Conservation (phyloP, 495 filamentous ascomycete species). For the Neurospora sp. region DNA sequence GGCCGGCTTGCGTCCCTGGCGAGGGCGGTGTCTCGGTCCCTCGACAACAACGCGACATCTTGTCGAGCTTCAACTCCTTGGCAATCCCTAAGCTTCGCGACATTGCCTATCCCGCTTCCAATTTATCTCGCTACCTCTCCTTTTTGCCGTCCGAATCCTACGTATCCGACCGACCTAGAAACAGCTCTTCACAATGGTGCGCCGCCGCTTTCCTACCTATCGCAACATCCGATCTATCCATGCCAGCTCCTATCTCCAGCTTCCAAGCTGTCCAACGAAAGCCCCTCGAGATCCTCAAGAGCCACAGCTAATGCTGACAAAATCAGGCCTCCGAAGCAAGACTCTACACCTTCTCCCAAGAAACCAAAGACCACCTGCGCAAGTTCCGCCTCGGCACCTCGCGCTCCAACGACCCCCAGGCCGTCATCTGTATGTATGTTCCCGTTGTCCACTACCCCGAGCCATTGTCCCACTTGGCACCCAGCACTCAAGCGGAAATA, state of each 20-base stretch:
- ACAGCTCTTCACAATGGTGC: conserved; percentile 1
- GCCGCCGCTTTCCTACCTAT: background rate
- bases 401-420: conserved; percentile 76
- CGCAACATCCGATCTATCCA: background rate
- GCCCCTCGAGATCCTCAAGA: background rate
- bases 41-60: background rate
- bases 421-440: conserved; percentile 76
- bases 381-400: conserved; percentile 92
- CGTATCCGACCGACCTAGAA: background rate
- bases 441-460: conserved; percentile 1
- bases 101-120: background rate
- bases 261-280: background rate
- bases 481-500: too few relatives aligned
- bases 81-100: background rate
- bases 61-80: background rate
- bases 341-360: conserved; percentile 84
- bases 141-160: background rate
- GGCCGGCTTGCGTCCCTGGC: background rate
- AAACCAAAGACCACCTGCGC: conserved; percentile 74
- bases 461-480: too few relatives aligned
- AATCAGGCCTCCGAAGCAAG: conserved; percentile 67
- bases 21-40: background rate
- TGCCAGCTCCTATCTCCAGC: background rate
- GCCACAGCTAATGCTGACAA: background rate
- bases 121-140: background rate